Base-by-base conservation (phyloP, 73 alveolate genomes). In the Strombidium stylifer region DNA sequence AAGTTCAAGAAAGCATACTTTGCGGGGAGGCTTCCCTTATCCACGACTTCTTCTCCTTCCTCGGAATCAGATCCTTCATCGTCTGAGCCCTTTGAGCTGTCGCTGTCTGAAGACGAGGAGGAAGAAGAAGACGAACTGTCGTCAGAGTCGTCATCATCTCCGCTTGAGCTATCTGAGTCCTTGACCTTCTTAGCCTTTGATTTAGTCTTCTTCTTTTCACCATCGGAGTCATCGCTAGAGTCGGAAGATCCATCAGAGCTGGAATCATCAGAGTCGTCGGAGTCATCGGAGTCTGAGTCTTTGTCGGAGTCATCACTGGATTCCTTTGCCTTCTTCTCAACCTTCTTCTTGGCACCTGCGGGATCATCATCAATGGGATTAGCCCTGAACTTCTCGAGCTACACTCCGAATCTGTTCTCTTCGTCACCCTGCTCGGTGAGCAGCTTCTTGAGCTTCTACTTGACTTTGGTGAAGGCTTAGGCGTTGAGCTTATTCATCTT, bases 381-480 rank as follows among this genome's bases (percentile, higher is more conserved):
- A 60, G 69, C 85, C 34, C 68, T 30, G 71, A 48, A 69, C 50
- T 57, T 80, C 20, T 64, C 50, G 0, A 56, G 47, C 42, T 72
- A 30, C 49, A 15, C 48, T 48, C 59, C 86, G 16, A 28, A 58
- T 26, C 39, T 52, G 64, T 40, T 46, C 21, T 52, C 62, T 1
- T 47, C 41, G 1, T 67, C 78, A 6, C 78, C 78, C 1, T 14
- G 5, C 2, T 18, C 4, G 26, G 19, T 30, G 15, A 46, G 34
- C 55, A 70, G 51, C 47, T 80, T 80, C 74, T 80, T 80, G 53
- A 80, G 42, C 40, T 71, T 68, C 10, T 58, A 57, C 57, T 80
- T 80, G 35, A 80, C 76, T 16, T 78, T 80, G 68, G 47, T 58
- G 66, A 45, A 40, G 0, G 74, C 10, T 16, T 42, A 56, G 27